Conservation (phyloP, 495 filamentous ascomycete species). For the Trichoderma erinaceum region DNA sequence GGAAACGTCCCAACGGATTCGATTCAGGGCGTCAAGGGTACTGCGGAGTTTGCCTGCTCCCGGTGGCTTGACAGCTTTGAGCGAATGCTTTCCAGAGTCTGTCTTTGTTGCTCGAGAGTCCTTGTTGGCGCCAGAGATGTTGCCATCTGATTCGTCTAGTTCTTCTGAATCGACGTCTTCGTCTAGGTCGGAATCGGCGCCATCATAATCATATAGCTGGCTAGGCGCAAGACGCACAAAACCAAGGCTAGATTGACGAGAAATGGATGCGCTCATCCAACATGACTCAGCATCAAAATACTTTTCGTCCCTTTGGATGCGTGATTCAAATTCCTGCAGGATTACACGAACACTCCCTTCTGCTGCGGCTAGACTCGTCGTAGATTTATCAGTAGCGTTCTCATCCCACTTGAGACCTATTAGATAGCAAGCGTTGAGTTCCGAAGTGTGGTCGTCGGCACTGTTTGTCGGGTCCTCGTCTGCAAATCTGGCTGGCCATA, state of each 20-base stretch:
- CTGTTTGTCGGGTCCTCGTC: constrained; percentile 17
- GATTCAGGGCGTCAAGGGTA: constrained; percentile 60
- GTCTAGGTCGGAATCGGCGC: constrained; percentile 29
- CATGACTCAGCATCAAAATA: constrained; percentile 42
- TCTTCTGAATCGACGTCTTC: constrained; percentile 31
- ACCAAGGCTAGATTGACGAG: constrained; percentile 33
- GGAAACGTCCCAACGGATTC: constrained; percentile 63
- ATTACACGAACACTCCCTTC: constrained; percentile 32
- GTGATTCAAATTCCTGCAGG: constrained; percentile 42
- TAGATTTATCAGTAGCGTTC: constrained; percentile 20
- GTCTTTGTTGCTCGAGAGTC: not conserved
- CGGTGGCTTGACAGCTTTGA: not conserved
- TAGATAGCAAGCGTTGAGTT: constrained; percentile 51
- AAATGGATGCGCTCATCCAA: constrained; percentile 42
- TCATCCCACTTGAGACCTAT: constrained; percentile 41
- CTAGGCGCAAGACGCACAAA: constrained; percentile 36
- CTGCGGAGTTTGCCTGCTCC: constrained; percentile 31
- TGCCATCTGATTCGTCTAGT: constrained; percentile 25
- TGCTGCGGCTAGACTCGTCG: constrained; percentile 29
- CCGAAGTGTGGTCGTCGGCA: constrained; percentile 22
- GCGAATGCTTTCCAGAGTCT: not conserved
- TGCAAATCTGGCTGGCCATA: constrained; percentile 54
- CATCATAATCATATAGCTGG: constrained; percentile 46
- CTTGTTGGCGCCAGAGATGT: constrained; percentile 9
- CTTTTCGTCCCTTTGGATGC: constrained; percentile 39